A percentile compares a stretch with the other conserved stretches of the same genome.
Evolutionary conservation across 2,329 filamentous ascomycete genomes (phyloP).

Genomic region (Leptographium flavum): DNA sequence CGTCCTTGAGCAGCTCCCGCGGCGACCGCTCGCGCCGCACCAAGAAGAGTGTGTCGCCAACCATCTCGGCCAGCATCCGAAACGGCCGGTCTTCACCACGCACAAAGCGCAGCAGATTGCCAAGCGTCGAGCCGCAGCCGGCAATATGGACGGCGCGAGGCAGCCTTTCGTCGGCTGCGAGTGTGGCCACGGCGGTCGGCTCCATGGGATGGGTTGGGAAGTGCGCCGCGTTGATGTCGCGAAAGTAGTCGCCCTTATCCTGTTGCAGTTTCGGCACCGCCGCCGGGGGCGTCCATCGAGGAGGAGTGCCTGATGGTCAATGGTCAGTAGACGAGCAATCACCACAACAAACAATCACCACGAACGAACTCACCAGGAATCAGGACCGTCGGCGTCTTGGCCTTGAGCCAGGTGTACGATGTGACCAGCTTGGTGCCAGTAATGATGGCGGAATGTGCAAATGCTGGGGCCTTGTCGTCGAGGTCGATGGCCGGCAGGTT

Average conservation of each 20-base stretch:
- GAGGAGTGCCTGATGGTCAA: constrained; percentile 28
- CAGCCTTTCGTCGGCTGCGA: constrained; percentile 22
- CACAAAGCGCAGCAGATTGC: constrained; percentile 45
- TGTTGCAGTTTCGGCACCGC: constrained; percentile 20
- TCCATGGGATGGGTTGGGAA: constrained; percentile 36
- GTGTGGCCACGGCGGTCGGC: constrained; percentile 25
- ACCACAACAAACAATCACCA: no score
- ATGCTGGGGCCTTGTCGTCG: constrained; percentile 5
- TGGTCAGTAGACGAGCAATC: background rate
- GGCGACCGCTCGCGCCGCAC: constrained; percentile 47
- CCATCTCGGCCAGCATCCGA: constrained; percentile 40
- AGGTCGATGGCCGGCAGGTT: constrained; percentile 9
- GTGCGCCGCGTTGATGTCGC: constrained; percentile 37
- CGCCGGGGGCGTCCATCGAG: constrained; percentile 30
- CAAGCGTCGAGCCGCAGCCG: constrained; percentile 45
- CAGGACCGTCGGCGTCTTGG: constrained; percentile 14
- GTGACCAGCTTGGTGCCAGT: constrained; percentile 14
- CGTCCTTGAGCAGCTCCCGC: constrained; percentile 35
- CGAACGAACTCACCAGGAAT: constrained; percentile 19
- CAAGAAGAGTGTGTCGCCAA: constrained; percentile 46
- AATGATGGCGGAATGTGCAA: constrained; percentile 12
- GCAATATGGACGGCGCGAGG: constrained; percentile 35
- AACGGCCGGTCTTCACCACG: constrained; percentile 32
- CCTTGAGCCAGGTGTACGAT: constrained; percentile 24
- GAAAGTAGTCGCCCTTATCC: constrained; percentile 35